phyloP scores from a whole-genome alignment of 306 rosid genomes.

The Inga oerstediana region DNA sequence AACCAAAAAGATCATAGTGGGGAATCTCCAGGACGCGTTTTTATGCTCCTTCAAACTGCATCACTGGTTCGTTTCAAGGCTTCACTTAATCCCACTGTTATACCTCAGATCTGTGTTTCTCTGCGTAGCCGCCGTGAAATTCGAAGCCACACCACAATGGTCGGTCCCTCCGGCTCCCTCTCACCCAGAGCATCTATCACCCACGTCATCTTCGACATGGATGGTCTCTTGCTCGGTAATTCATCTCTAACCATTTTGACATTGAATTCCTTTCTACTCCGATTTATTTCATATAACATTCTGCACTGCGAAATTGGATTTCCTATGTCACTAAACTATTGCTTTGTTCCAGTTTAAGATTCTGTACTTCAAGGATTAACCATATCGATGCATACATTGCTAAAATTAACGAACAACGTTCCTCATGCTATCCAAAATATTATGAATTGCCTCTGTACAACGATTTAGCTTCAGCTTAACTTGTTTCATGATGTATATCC shows the following conservation, averaged over 20 bases:
- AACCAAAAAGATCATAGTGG: not conserved
- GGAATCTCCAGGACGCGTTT: not conserved
- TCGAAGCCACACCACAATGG: conserved; percentile 45
- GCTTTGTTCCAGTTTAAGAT: not conserved
- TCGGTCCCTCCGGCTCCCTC: conserved; percentile 37
- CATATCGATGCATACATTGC: not conserved
- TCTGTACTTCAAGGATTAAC: not conserved
- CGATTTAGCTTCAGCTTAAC: not conserved
- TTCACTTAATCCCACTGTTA: not conserved
- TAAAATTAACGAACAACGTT: not conserved
- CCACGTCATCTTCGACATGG: conserved; percentile 74
- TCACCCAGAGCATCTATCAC: conserved; percentile 27
- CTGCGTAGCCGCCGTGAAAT: not conserved
- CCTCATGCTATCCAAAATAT: not conserved
- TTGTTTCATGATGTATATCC: not conserved
- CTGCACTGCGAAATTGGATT: not conserved
- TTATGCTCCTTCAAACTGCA: not conserved
- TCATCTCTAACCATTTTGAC: not conserved
- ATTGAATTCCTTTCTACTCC: not conserved
- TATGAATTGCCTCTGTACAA: not conserved
- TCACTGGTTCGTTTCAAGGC: not conserved
- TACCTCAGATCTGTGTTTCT: not conserved
- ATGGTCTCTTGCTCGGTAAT: conserved; percentile 91
- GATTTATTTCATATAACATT: not conserved
- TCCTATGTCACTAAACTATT: not conserved